Evolutionary conservation across 371 early-diverging fungal species (phyloP).

Genomic region (Mucor irregularis): DNA sequence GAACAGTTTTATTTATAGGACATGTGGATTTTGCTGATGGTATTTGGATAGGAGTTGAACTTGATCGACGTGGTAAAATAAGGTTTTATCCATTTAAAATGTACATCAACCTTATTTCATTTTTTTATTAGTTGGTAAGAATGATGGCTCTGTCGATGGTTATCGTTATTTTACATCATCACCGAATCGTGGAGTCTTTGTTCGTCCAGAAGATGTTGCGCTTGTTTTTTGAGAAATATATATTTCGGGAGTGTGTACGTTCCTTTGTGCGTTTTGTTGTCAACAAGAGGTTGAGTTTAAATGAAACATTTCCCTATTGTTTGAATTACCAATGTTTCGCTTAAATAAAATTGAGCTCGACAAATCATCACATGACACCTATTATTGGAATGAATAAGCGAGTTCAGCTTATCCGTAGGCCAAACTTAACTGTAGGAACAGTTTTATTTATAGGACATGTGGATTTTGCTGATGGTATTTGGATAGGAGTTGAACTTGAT

Average conservation of each 20-base stretch:
- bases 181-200: constrained; percentile 31
- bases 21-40: constrained; percentile 36
- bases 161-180: constrained; percentile 25
- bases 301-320: too few species aligned
- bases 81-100: not conserved
- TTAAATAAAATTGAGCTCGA: too few species aligned
- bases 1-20: constrained; percentile 26
- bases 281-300: too few species aligned
- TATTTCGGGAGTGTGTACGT: too few species aligned
- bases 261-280: too few species aligned
- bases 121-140: constrained; percentile 22
- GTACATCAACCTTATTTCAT: not conserved
- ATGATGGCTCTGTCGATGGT: constrained; percentile 33
- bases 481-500: constrained; percentile 43
- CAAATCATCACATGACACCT: constrained; percentile 4
- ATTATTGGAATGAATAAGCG: constrained; percentile 14
- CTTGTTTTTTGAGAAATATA: too few species aligned
- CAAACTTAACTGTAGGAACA: constrained; percentile 21
- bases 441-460: constrained; percentile 29
- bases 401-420: constrained; percentile 16
- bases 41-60: constrained; percentile 39
- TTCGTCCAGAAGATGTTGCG: constrained; percentile 26
- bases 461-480: constrained; percentile 33
- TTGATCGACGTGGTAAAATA: constrained; percentile 33
- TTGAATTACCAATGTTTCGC: too few species aligned